These are phyloP conservation scores for Starmera quercuum DNA, from an alignment of 805 yeast species.

Conservation along the genomic window DNA sequence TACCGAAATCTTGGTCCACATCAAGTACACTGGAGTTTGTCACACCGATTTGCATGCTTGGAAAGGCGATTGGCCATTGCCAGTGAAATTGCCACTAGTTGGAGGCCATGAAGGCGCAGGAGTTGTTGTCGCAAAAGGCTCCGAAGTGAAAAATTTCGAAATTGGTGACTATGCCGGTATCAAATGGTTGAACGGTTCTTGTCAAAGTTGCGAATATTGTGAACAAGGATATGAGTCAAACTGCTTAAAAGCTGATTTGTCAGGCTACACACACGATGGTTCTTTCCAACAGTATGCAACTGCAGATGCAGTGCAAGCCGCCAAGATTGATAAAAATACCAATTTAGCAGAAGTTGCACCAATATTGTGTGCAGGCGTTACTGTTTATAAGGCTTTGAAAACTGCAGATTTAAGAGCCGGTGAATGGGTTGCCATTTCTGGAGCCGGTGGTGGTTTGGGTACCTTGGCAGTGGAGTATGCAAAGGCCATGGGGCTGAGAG, in stretches of 20 bases:
- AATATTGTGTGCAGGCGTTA: slow-evolving; percentile 69
- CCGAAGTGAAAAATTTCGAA: slow-evolving; percentile 45
- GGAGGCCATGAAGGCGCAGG: slow-evolving; percentile 71
- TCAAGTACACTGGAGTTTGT: slow-evolving; percentile 52
- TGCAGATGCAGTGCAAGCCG: slow-evolving; percentile 53
- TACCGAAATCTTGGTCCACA: slow-evolving; percentile 42
- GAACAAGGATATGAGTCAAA: slow-evolving; percentile 47
- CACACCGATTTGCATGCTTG: slow-evolving; percentile 56
- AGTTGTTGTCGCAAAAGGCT: slow-evolving; percentile 52
- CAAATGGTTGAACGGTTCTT: slow-evolving; percentile 58
- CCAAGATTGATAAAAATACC: slow-evolving; percentile 42
- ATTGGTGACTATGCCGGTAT: slow-evolving; percentile 57
- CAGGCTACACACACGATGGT: slow-evolving; percentile 74
- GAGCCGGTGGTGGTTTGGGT: slow-evolving; percentile 76
- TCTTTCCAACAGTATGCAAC: slow-evolving; percentile 61
- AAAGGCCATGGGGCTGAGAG: slow-evolving; percentile 61
- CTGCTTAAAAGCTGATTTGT: slow-evolving; percentile 56
- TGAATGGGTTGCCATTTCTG: slow-evolving; percentile 62
- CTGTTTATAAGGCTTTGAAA: slow-evolving; percentile 57
- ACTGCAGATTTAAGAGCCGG: slow-evolving; percentile 48
- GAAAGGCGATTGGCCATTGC: slow-evolving; percentile 63
- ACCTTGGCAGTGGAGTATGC: slow-evolving; percentile 67
- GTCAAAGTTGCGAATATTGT: slow-evolving; percentile 54
- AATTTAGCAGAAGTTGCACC: slow-evolving; percentile 49
- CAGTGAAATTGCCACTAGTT: slow-evolving; percentile 46